Percentiles rank a stretch among this genome's conserved stretches.
Conservation (phyloP, 805 yeast genomes). For the Pichia gijzeniarum region DNA sequence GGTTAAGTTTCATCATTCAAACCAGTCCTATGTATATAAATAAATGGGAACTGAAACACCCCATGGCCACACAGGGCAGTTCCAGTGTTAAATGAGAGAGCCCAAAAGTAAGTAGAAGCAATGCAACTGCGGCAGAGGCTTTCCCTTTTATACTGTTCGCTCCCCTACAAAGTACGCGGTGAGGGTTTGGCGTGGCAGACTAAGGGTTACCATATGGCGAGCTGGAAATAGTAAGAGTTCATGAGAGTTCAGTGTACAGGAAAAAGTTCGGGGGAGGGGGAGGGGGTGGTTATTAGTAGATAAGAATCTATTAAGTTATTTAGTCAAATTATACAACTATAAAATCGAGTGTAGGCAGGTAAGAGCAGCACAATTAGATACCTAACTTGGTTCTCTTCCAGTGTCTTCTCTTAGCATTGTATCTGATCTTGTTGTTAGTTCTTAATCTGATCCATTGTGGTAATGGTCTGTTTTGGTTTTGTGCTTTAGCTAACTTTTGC, state of each 20-base stretch:
- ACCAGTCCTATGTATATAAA: neutral
- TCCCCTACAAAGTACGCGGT: too few relatives aligned
- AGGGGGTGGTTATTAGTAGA: too few relatives aligned
- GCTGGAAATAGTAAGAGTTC: too few relatives aligned
- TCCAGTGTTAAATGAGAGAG: neutral
- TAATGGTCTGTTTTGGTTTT: slow-evolving; percentile 98
- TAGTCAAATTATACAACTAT: neutral
- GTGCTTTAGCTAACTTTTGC: slow-evolving; percentile 98
- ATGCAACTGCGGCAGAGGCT: too few relatives aligned
- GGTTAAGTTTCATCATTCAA: slow-evolving; percentile 28
- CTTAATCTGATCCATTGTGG: slow-evolving; percentile 99
- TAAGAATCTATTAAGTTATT: too few relatives aligned
- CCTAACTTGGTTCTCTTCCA: slow-evolving; percentile 99
- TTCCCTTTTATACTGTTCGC: too few relatives aligned
- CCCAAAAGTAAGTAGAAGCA: too few relatives aligned
- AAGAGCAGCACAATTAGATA: slow-evolving; percentile 53
- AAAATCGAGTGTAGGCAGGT: neutral
- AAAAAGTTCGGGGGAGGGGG: too few relatives aligned
- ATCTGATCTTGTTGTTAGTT: slow-evolving; percentile 96
- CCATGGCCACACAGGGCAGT: neutral
- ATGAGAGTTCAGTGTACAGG: too few relatives aligned
- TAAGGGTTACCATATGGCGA: too few relatives aligned
- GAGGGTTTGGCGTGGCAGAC: too few relatives aligned
- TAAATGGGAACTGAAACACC: neutral
- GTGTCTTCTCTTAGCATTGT: slow-evolving; percentile 99